Base-by-base conservation (phyloP, 2,329 filamentous ascomycete species). In the Xylariaceae sp. region DNA sequence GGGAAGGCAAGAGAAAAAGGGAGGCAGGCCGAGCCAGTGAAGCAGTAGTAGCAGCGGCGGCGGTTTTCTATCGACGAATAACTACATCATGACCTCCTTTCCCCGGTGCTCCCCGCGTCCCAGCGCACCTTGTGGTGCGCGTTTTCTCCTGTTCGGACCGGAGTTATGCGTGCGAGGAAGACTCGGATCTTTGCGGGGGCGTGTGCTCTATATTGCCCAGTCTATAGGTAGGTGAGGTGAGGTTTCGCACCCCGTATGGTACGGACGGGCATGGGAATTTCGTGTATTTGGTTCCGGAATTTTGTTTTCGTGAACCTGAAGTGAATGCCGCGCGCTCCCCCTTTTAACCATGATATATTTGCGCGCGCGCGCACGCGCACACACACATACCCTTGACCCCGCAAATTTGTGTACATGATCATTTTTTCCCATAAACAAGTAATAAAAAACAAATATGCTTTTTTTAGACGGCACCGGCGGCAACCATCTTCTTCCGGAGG, bases 401-500 rank as follows among this genome's bases (percentile, higher is more conserved):
- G 23, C 23, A 30, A 30, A 30, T 30, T 30, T 30, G 23, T 30
- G 23, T 30, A 30, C 23, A 30, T 30, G 23, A 30, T 30, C 23
- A 30, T 30, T 30, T 30, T 23, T 30, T 30, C 23, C 23, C 23
- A 30, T 30, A 30, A 30, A 30, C 23, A 61, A 59, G 52, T 55
- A 55, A 45, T 53, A 53, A 45, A 34, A 23, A 58, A 45, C 52
- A 62, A 47, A 34, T 13, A 51, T 57, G 39, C 48, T 30, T n/a
- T 53, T 57, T 71, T 82, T 90, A 95, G 73, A 97, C 92, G 67
- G 90, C 90, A 75, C 93, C 93, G 58, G 85, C 79, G 51, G 85
- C 84, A 72, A 96, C 80, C 94, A 99, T 99, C 90, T 97, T 97
- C 88, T 97, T 97, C 75, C 93, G 88, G 72, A 99, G 84, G 79